Evolutionary conservation across 352 stramenopile species (phyloP).

Genomic region (Hyaloperonospora brassicae): DNA sequence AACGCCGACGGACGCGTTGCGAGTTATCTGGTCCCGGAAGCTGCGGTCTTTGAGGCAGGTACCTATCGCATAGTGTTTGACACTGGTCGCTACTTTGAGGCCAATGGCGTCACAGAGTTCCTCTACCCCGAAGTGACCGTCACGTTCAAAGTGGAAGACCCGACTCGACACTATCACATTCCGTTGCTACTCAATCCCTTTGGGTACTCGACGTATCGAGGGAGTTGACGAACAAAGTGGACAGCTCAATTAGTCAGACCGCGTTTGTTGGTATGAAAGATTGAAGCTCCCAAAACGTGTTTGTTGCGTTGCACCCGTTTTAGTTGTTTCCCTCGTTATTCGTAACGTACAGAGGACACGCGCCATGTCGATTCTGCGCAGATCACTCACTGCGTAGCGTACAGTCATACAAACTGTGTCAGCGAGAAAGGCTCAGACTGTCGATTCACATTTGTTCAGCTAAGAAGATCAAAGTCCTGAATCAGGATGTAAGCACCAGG

Average conservation of each 20-base stretch:
- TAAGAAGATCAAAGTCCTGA: no score
- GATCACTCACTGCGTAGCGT: no score
- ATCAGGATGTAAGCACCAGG: no score
- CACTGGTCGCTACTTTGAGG: constrained; percentile 74
- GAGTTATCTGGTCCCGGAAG: constrained; percentile 39
- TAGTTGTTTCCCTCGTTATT: no score
- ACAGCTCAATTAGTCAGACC: neutral
- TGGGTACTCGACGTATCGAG: constrained; percentile 86
- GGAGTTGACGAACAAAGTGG: constrained; percentile 36
- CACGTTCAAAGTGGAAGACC: constrained; percentile 66
- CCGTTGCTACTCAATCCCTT: constrained; percentile 86
- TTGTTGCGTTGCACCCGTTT: no score
- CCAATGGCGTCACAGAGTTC: constrained; percentile 50
- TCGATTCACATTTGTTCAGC: no score
- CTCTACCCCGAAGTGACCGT: constrained; percentile 86
- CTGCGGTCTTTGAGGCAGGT: constrained; percentile 30
- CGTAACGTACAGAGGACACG: no score
- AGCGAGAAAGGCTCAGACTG: no score
- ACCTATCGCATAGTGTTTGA: constrained; percentile 81
- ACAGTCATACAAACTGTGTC: no score
- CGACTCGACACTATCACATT: constrained; percentile 81
- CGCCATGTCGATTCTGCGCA: no score
- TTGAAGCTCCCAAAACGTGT: no score
- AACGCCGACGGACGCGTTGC: constrained; percentile 64
- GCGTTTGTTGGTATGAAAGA: no score